These are phyloP conservation scores for Smallanthus sonchifolius DNA, from an alignment of 129 eudicot species.

Conservation along the genomic window DNA sequence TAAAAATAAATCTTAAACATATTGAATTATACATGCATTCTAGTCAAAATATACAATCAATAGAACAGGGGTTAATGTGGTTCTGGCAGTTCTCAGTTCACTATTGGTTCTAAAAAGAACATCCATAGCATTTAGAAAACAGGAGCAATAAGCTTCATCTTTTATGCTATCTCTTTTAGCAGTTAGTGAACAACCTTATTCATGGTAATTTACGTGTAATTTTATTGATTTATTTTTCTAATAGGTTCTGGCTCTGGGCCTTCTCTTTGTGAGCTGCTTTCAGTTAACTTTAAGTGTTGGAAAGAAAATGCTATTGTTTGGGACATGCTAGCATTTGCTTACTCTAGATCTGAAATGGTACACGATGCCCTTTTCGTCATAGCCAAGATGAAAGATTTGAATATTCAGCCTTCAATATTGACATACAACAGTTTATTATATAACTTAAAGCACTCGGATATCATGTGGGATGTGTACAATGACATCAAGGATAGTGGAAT, in stretches of 20 bases:
- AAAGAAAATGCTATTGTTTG: constrained; percentile 55
- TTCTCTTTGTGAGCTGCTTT: constrained; percentile 59
- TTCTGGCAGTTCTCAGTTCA: too few relatives aligned
- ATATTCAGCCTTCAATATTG: constrained; percentile 58
- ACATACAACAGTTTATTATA: constrained; percentile 75
- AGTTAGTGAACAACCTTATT: background rate
- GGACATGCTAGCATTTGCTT: constrained; percentile 84
- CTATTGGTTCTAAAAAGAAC: too few relatives aligned
- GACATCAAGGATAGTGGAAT: constrained; percentile 51
- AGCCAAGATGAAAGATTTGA: constrained; percentile 69
- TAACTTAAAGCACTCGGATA: constrained; percentile 56
- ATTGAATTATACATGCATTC: too few relatives aligned
- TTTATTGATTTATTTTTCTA: constrained; percentile 19
- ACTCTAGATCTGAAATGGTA: constrained; percentile 69
- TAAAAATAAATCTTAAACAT: too few relatives aligned
- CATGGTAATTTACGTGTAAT: constrained; percentile 1
- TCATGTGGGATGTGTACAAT: constrained; percentile 56
- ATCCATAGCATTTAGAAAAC: background rate
- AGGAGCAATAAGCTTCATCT: background rate
- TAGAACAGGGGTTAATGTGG: too few relatives aligned
- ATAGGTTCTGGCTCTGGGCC: constrained; percentile 85
- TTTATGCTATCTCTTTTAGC: background rate
- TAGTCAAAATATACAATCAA: too few relatives aligned
- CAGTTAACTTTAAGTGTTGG: constrained; percentile 41
- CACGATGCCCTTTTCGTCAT: constrained; percentile 72